Base-by-base conservation (phyloP, 805 yeast species). In the Lipomyces yamanashiensis region DNA sequence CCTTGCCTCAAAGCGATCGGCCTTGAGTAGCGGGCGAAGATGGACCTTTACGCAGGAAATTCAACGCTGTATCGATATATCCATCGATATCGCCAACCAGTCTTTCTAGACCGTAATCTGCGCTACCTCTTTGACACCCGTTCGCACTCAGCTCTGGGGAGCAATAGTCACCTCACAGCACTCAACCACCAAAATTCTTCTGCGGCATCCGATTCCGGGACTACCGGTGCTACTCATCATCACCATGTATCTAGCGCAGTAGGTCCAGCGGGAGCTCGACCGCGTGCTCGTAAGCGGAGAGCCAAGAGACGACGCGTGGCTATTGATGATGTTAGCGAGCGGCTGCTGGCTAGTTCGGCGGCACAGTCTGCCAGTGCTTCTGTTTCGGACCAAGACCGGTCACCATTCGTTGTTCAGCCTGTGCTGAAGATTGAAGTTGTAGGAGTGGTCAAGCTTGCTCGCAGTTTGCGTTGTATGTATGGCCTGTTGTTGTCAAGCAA, bases 1-100 rank as follows among this genome's bases (percentile, higher is more conserved):
- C 28, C 28, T 28, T 28, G 28, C 28, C 28, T 28, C 28, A 28
- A 28, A 28, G 28, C 28, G 28, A 5, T 28, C 28, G 2, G 28
- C 28, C 28, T 28, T 28, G 28, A 53, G 34, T 41, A 28, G 47
- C 19, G 23, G 10, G 8, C 7, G 13, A n/a, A 10, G 19, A 58
- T 64, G 66, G 68, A 64, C 33, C 34, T 48, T 36, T 64, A 64
- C 53, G 61, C 66, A 37, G 68, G 68, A 7, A 64, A 64, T 49
- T 41, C 63, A 12, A 48, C 68, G 19, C 56, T 64, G 8, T 64
- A 64, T 48, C 58, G 57, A n/a, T 63, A 56, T 36, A 56, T 63
- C 19, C 47, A 57, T 34, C 51, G 54, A n/a, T 57, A 63, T 49
- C 58, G 65, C 13, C 68, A 64, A 36, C 63, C 68, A 13, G 55